Evolutionary conservation across 306 rosid genomes (phyloP).

Genomic region (Trifolium subterraneum): DNA sequence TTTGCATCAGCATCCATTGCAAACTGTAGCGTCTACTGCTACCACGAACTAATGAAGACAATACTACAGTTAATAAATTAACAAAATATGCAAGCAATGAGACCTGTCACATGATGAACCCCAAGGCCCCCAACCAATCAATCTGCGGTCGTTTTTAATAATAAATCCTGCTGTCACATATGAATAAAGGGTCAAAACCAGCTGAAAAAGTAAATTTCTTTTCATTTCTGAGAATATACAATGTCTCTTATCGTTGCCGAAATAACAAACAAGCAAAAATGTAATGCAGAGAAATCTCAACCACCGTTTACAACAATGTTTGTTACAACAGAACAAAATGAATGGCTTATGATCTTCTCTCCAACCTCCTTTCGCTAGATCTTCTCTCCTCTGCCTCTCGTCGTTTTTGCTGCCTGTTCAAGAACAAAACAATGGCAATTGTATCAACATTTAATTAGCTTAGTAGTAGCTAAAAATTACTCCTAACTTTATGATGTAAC

Average conservation of each 20-base stretch:
- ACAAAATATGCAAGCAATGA: neutral
- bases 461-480: neutral
- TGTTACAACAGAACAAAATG: conserved; percentile 19
- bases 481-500: neutral
- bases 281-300: neutral
- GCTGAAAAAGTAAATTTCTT: conserved; percentile 12
- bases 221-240: conserved; percentile 44
- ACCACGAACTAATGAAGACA: neutral
- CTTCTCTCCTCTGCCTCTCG: conserved; percentile 92
- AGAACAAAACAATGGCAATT: conserved; percentile 6
- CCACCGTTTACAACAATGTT: conserved; percentile 10
- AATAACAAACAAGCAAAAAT: conserved; percentile 37
- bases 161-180: neutral
- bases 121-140: conserved; percentile 11
- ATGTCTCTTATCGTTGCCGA: conserved; percentile 14
- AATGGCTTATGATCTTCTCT: conserved; percentile 73
- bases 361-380: conserved; percentile 73
- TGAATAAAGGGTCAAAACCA: neutral
- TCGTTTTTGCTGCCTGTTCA: conserved; percentile 75
- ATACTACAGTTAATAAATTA: neutral
- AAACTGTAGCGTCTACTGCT: neutral
- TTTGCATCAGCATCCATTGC: too few relatives aligned
- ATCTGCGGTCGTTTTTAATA: neutral
- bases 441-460: conserved; percentile 9
- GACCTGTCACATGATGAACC: neutral